Conservation (phyloP, 306 rosid genomes). For the Sophora flavescens region DNA sequence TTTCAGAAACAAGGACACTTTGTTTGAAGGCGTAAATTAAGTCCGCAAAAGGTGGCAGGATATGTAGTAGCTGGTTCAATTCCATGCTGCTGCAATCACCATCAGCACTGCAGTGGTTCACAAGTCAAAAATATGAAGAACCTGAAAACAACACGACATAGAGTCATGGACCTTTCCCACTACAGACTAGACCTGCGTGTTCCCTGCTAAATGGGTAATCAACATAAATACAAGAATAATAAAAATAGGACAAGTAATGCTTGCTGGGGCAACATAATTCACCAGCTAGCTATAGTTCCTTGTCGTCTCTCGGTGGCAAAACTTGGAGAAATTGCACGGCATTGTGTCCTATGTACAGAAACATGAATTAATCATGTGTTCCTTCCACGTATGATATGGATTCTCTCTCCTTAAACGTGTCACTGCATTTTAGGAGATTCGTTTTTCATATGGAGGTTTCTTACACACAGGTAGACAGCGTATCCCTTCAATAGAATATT, state of each 20-base stretch:
- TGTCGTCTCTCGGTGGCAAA: slow-evolving; percentile 1
- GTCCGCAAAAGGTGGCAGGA: slow-evolving; percentile 9
- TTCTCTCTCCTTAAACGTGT: too few species aligned
- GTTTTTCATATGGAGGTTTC: too few species aligned
- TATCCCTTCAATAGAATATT: too few species aligned
- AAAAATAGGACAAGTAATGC: background rate
- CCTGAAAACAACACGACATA: slow-evolving; percentile 34
- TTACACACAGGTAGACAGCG: too few species aligned
- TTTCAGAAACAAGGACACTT: slow-evolving; percentile 6
- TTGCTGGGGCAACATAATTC: slow-evolving; percentile 10
- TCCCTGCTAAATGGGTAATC: slow-evolving; percentile 35
- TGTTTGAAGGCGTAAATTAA: slow-evolving; percentile 14
- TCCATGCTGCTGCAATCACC: slow-evolving; percentile 18
- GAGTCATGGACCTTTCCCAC: background rate
- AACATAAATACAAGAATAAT: slow-evolving; percentile 19
- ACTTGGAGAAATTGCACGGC: background rate
- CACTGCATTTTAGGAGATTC: too few species aligned
- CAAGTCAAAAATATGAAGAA: slow-evolving; percentile 34
- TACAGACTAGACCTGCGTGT: slow-evolving; percentile 27
- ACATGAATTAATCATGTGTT: slow-evolving; percentile 16
- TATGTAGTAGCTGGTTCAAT: background rate
- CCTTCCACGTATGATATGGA: background rate
- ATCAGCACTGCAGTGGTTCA: background rate
- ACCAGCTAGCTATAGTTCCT: slow-evolving; percentile 32
- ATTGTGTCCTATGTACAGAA: slow-evolving; percentile 27